Percentiles rank a stretch among this genome's conserved stretches.
phyloP scores from a whole-genome alignment of 2,329 filamentous ascomycete species.

The Helminthosporium solani region DNA sequence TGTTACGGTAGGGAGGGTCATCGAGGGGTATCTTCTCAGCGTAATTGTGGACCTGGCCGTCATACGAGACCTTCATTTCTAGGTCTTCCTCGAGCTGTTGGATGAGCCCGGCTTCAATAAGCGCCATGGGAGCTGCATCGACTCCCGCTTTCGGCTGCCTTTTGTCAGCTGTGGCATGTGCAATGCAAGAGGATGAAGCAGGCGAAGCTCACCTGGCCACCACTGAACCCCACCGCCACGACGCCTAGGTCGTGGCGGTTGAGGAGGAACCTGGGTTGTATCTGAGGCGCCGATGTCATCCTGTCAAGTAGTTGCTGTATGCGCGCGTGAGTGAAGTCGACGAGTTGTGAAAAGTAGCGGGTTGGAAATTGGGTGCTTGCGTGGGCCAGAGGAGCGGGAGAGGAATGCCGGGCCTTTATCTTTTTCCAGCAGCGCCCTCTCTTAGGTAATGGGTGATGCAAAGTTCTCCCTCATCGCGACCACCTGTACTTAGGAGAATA shows the following conservation, averaged over 20 bases:
- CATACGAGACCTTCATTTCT: constrained; percentile 83
- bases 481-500: constrained; percentile 38
- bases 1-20: constrained; percentile 81
- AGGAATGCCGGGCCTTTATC: constrained; percentile 28
- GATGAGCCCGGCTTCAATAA: constrained; percentile 86
- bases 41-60: constrained; percentile 80
- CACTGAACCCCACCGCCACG: constrained; percentile 93
- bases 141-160: constrained; percentile 82
- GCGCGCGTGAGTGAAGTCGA: neutral
- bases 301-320: constrained; percentile 7
- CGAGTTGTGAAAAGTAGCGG: neutral
- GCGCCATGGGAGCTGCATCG: constrained; percentile 82
- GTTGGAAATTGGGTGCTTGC: neutral
- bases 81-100: constrained; percentile 80
- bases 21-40: constrained; percentile 66
- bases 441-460: constrained; percentile 38
- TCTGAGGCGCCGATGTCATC: constrained; percentile 60
- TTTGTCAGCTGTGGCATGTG: constrained; percentile 11
- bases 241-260: constrained; percentile 80
- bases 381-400: constrained; percentile 7
- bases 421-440: constrained; percentile 22
- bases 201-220: constrained; percentile 72
- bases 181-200: constrained; percentile 2
- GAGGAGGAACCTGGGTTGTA: constrained; percentile 74
- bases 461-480: constrained; percentile 30